Evolutionary conservation across 768 basidiomycete species (phyloP), one percentile per base, ranked within the genome.

Genomic region (Asterophora lycoperdoides): DNA sequence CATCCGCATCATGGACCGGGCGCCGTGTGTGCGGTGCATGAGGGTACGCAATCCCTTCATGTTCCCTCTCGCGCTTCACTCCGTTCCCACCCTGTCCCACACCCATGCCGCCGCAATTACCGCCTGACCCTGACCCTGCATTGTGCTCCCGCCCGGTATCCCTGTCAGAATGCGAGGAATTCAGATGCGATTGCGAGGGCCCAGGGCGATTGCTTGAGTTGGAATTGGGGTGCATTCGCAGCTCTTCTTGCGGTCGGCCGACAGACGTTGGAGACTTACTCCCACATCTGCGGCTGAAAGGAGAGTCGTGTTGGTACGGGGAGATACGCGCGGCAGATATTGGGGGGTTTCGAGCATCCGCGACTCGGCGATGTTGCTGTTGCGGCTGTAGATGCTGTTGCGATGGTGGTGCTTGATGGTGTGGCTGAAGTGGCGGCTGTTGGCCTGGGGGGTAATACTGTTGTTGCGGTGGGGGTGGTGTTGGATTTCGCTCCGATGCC

Each of bases 401-500:
- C n/a, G n/a, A n/a, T n/a, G n/a, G n/a, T n/a, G n/a, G n/a, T n/a
- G n/a, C n/a, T n/a, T n/a, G n/a, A n/a, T 55, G 46, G 26, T 60
- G 50, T 38, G 54, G 62, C 23, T 57, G 58, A n/a, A n/a, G n/a
- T n/a, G 56, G 61, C 35, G 56, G 58, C 19, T 44, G 58, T 34
- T 60, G 45, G 23, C n/a, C 53, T 0, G 46, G 28, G 13, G 44
- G 46, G 9, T 51, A 64, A 55, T 68, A 67, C 48, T 67, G 63
- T 29, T 63, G 23, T 23, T 23, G 23, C 3, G 23, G 59, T 42
- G 64, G 60, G 18, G 71, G 70, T 13, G 72, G 71, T 32, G 70
- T 63, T 39, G 64, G 67, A 17, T 65, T 65, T 64, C 68, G 69
- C 46, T 72, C 68, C 44, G 67, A 68, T 32, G 65, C 73, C 47